These are phyloP conservation scores for Solanum clarkiae DNA, from an alignment of 257 asterid genomes.

Conservation along the genomic window DNA sequence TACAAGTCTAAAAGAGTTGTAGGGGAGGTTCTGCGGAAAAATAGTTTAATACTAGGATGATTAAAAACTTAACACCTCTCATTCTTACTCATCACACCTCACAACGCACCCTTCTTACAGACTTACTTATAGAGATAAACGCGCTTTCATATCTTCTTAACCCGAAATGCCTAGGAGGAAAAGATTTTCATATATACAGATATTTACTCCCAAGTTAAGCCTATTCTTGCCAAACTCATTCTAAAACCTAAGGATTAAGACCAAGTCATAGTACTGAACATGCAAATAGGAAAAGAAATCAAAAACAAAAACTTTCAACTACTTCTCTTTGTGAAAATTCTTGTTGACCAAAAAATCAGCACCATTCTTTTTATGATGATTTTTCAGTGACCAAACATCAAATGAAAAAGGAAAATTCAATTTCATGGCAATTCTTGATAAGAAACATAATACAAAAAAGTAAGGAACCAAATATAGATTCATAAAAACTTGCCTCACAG, in stretches of 20 bases:
- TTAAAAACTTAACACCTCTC: too few species aligned
- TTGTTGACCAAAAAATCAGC: not conserved
- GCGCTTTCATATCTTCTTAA: not conserved
- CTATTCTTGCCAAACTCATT: not conserved
- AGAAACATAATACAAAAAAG: not conserved
- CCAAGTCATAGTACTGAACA: not conserved
- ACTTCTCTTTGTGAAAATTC: not conserved
- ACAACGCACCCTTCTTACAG: too few species aligned
- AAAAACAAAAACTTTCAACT: not conserved
- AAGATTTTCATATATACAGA: not conserved
- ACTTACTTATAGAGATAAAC: too few species aligned
- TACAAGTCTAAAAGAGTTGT: not conserved
- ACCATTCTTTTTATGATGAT: not conserved
- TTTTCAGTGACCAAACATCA: not conserved
- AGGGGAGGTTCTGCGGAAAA: not conserved
- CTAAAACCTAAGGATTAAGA: not conserved
- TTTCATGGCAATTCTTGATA: not conserved
- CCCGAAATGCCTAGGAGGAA: not conserved
- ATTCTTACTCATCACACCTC: too few species aligned
- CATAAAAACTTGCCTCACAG: slow-evolving; percentile 55
- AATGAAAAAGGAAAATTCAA: not conserved
- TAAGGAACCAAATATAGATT: not conserved
- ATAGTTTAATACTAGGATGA: too few species aligned
- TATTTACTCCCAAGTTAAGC: not conserved
- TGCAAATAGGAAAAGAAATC: not conserved